Percentiles rank a stretch among this genome's conserved stretches.
These are phyloP conservation scores for Tricladium varicosporioides DNA, from an alignment of 2,329 filamentous ascomycete species.

Conservation along the genomic window DNA sequence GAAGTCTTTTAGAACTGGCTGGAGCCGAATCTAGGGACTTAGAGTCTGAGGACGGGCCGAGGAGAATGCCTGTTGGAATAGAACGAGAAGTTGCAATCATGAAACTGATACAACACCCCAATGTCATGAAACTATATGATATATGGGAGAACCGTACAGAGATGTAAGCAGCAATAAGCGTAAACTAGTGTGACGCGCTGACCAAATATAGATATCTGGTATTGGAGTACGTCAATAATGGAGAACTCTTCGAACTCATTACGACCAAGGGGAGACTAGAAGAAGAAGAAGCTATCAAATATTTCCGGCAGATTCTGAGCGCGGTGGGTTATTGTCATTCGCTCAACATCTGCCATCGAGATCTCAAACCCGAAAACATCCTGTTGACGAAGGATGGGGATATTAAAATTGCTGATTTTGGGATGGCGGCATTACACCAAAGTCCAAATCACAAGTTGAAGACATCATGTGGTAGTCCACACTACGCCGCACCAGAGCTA, in stretches of 20 bases:
- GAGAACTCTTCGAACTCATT: slow-evolving; percentile 75
- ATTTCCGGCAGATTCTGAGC: slow-evolving; percentile 91
- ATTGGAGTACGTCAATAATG: slow-evolving; percentile 83
- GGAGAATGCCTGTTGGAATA: slow-evolving; percentile 80
- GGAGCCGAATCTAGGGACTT: slow-evolving; percentile 62
- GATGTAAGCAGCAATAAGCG: slow-evolving; percentile 61
- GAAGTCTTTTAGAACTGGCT: slow-evolving; percentile 81
- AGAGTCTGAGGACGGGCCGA: slow-evolving; percentile 56
- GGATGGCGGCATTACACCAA: slow-evolving; percentile 91
- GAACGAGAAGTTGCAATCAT: slow-evolving; percentile 96
- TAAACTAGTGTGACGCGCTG: slow-evolving; percentile 14
- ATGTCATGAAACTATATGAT: slow-evolving; percentile 92
- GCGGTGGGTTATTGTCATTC: slow-evolving; percentile 91
- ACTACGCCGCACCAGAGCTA: slow-evolving; percentile 93
- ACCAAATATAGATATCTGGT: slow-evolving; percentile 75
- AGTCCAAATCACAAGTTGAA: slow-evolving; percentile 74
- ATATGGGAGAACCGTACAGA: slow-evolving; percentile 97
- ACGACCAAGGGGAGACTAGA: slow-evolving; percentile 68
- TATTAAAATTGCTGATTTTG: slow-evolving; percentile 95
- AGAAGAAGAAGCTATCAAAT: slow-evolving; percentile 77
- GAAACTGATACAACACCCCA: slow-evolving; percentile 91
- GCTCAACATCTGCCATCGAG: slow-evolving; percentile 93
- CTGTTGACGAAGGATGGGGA: slow-evolving; percentile 72
- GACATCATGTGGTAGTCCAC: slow-evolving; percentile 92
- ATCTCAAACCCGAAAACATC: slow-evolving; percentile 97